Evolutionary conservation across 345 rosid genomes (phyloP).

Genomic region (Microcos paniculata): DNA sequence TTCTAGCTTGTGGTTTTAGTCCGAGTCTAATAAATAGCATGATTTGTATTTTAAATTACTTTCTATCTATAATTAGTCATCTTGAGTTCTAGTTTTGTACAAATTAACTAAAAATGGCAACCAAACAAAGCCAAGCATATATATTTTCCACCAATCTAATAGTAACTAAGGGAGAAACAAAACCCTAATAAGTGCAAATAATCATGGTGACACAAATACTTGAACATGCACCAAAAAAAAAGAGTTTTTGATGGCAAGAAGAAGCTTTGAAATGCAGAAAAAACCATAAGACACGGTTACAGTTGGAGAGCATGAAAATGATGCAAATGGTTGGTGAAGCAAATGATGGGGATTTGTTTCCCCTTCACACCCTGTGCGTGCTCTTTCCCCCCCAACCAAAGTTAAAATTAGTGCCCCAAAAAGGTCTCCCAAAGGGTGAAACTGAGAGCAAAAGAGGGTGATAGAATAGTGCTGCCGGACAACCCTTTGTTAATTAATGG

Average conservation of each 20-base stretch:
- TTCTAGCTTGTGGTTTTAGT: too few relatives aligned
- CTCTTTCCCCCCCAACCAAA: slow-evolving; percentile 14
- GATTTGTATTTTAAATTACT: too few relatives aligned
- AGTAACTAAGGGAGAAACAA: not conserved
- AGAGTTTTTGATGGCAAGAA: slow-evolving; percentile 3
- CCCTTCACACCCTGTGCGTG: not conserved
- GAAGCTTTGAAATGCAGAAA: slow-evolving; percentile 24
- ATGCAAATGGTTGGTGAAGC: slow-evolving; percentile 42
- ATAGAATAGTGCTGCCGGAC: slow-evolving; percentile 18
- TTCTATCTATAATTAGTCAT: too few relatives aligned
- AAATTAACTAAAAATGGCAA: not conserved
- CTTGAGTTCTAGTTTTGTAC: too few relatives aligned
- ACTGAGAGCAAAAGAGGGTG: slow-evolving; percentile 7
- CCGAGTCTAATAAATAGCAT: too few relatives aligned
- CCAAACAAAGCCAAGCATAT: not conserved
- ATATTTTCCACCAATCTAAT: not conserved
- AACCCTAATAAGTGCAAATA: not conserved
- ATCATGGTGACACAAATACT: not conserved
- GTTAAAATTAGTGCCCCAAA: slow-evolving; percentile 1
- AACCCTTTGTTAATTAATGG: slow-evolving; percentile 19
- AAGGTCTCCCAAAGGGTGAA: not conserved
- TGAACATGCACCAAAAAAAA: not conserved
- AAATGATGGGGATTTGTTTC: slow-evolving; percentile 31
- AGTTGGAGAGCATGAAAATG: slow-evolving; percentile 40
- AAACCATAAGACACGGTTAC: slow-evolving; percentile 28